Conservation (phyloP, 2,329 filamentous ascomycete species). For the Colletotrichum sojae region DNA sequence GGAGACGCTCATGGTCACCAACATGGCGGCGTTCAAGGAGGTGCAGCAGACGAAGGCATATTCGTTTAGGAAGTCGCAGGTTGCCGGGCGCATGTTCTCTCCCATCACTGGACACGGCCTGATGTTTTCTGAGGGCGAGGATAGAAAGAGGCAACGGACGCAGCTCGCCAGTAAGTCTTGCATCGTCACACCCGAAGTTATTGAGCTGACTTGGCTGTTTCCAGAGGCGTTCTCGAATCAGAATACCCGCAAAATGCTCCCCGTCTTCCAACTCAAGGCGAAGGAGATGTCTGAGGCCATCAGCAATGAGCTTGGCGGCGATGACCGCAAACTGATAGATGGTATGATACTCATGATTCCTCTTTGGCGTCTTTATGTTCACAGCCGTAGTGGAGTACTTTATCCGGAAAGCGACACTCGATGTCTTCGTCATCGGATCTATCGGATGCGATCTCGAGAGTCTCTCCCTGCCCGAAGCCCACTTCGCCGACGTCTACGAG, state of each 20-base stretch:
- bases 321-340: constrained; percentile 45
- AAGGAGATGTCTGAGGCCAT: constrained; percentile 47
- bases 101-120: constrained; percentile 54
- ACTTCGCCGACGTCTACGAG: constrained; percentile 51
- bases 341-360: constrained; percentile 34
- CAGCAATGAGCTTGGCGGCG: constrained; percentile 45
- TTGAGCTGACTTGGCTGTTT: background rate
- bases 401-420: constrained; percentile 51
- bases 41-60: constrained; percentile 57
- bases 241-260: constrained; percentile 54
- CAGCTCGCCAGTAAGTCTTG: constrained; percentile 46
- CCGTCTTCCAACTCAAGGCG: constrained; percentile 53
- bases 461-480: constrained; percentile 41
- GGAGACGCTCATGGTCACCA: constrained; percentile 57
- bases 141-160: constrained; percentile 52
- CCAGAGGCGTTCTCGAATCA: constrained; percentile 52
- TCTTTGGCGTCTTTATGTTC: background rate
- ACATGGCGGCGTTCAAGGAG: constrained; percentile 51
- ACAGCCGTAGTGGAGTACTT: constrained; percentile 45
- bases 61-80: constrained; percentile 53
- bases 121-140: constrained; percentile 54
- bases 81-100: constrained; percentile 50
- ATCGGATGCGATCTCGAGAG: constrained; percentile 52
- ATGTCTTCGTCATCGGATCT: constrained; percentile 51
- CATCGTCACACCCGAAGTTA: background rate